Evolutionary conservation across 176 grass and related monocot species (phyloP).

Genomic region (Hordeum vulgare): DNA sequence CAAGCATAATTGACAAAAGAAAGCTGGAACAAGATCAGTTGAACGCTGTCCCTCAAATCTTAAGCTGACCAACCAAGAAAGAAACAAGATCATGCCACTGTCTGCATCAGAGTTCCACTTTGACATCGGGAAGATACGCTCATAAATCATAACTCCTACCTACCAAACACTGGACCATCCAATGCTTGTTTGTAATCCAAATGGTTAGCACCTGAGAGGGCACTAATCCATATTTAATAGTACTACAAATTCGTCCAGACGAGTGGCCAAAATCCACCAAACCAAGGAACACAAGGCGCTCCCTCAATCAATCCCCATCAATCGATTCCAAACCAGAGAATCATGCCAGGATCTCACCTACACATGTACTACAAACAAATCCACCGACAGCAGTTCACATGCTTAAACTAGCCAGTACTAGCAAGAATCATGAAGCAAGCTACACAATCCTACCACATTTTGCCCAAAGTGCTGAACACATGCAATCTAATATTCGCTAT

Average conservation of each 20-base stretch:
- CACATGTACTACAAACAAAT: constrained; percentile 35
- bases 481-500: background rate
- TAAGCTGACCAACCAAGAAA: constrained; percentile 10
- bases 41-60: background rate
- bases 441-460: background rate
- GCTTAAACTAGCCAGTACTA: background rate
- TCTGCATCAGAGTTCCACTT: constrained; percentile 5
- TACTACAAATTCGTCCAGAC: background rate
- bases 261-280: background rate
- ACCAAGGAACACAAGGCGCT: background rate
- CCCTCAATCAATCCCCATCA: constrained; percentile 28
- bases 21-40: background rate
- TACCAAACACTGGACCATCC: constrained; percentile 29
- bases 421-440: background rate
- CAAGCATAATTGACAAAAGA: background rate
- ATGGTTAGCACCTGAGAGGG: constrained; percentile 19
- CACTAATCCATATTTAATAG: background rate
- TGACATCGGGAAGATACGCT: background rate
- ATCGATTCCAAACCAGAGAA: constrained; percentile 36
- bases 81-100: constrained; percentile 18
- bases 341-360: constrained; percentile 33
- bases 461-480: background rate
- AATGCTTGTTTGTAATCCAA: background rate
- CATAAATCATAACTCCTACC: background rate
- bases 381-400: background rate